Percentiles rank a stretch among this genome's conserved stretches.
These are phyloP conservation scores for Solanum chaucha DNA, from an alignment of 257 asterid species.

Conservation along the genomic window DNA sequence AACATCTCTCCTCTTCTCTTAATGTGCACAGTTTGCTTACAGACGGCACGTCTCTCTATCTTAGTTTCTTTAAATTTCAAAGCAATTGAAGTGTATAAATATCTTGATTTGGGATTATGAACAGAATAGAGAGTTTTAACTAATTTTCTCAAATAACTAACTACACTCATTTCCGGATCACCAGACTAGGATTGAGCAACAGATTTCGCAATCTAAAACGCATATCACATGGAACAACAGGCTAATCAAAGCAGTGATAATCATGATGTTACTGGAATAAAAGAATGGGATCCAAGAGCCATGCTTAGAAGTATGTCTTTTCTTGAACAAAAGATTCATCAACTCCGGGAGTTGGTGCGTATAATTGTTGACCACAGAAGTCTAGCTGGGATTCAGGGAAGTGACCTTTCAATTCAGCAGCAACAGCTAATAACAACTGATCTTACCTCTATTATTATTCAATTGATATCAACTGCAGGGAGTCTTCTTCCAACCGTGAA, in stretches of 20 bases:
- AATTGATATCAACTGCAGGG: constrained; percentile 86
- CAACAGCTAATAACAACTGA: constrained; percentile 91
- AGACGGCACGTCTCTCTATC: no score
- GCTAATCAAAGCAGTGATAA: constrained; percentile 12
- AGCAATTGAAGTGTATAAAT: no score
- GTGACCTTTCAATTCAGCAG: constrained; percentile 57
- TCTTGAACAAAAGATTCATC: constrained; percentile 75
- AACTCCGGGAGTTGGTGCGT: constrained; percentile 72
- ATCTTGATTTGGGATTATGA: no score
- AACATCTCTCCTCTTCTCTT: no score
- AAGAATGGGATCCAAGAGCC: constrained; percentile 66
- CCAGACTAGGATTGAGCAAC: constrained; percentile 14
- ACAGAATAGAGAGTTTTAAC: no score
- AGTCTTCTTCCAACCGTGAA: constrained; percentile 76
- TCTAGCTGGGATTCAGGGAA: constrained; percentile 29
- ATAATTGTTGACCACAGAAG: constrained; percentile 35
- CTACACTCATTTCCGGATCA: constrained; percentile 28
- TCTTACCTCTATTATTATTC: constrained; percentile 78
- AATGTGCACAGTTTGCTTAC: no score
- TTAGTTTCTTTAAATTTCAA: no score
- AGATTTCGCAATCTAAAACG: neutral
- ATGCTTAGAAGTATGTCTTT: constrained; percentile 56
- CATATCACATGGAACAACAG: neutral
- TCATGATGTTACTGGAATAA: constrained; percentile 12
- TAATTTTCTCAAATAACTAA: constrained; percentile 1